These are phyloP conservation scores for Podila clonocystis DNA, from an alignment of 192 early-diverging fungal species.

Conservation along the genomic window DNA sequence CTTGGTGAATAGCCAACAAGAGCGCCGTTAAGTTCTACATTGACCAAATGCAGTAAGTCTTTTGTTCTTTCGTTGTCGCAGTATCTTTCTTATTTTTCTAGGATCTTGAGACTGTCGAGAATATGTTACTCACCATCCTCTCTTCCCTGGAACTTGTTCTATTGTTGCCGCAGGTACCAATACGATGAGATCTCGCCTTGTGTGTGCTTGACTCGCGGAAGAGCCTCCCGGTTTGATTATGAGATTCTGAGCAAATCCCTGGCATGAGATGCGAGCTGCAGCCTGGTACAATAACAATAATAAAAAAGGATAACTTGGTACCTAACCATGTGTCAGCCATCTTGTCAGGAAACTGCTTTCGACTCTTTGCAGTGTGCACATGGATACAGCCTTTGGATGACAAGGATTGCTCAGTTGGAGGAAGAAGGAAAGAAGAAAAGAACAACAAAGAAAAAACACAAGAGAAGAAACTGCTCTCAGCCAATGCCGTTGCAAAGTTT, in stretches of 20 bases:
- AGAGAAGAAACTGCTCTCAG: too few species aligned
- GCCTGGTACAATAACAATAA: too few species aligned
- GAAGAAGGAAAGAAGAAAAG: not conserved
- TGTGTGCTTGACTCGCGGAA: slow-evolving; percentile 56
- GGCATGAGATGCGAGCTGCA: not conserved
- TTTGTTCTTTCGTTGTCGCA: not conserved
- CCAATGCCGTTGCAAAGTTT: too few species aligned
- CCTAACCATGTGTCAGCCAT: not conserved
- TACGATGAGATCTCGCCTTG: slow-evolving; percentile 75
- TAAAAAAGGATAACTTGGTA: not conserved
- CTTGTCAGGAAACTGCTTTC: not conserved
- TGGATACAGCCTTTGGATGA: too few species aligned
- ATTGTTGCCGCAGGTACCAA: slow-evolving; percentile 51
- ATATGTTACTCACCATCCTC: not conserved
- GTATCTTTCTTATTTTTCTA: not conserved
- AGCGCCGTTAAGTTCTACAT: slow-evolving; percentile 71
- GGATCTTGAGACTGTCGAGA: not conserved
- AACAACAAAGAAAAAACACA: not conserved
- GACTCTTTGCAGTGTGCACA: too few species aligned
- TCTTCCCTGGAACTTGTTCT: not conserved
- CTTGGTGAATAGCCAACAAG: slow-evolving; percentile 55
- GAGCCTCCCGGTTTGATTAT: slow-evolving; percentile 69
- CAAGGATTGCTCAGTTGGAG: too few species aligned
- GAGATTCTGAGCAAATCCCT: slow-evolving; percentile 71
- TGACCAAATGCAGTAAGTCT: slow-evolving; percentile 59